Evolutionary conservation across 805 yeast genomes (phyloP), one percentile per base, ranked within the genome.

Genomic region (Wickerhamomyces tratensis): DNA sequence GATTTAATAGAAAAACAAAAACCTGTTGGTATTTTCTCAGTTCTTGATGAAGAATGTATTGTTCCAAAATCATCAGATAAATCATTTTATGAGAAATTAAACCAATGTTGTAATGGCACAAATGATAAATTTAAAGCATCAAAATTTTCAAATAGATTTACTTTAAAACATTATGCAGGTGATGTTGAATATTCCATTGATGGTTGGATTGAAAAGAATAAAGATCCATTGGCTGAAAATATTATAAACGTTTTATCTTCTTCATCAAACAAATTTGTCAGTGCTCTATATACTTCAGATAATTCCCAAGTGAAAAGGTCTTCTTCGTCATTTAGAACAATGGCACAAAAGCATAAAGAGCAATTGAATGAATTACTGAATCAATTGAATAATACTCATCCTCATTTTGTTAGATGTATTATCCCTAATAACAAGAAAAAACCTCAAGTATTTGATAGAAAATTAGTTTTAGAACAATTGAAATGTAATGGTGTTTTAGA

Each of bases 401-500:
- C 99, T 3, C 98, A 93, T 59, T 93, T 93, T 58, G 97, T 93
- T 25, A 77, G 99, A 52, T 93, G 99, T 61, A 93, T 93, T 39
- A 67, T 93, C 38, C 99, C 99, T 7, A 93, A 93, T 57, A 76
- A 77, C 46, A 67, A 73, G 38, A 89, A 91, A 57, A 69, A 69
- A 40, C 78, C 96, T 0, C 76, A 75, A 37, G 65, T 69, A 35
- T 84, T 93, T 53, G 87, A 86, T 52, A 86, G 82, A 51, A 65
- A 64, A 30, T 65, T 93, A 25, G 95, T 93, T 7, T 66, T 93
- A 38, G 91, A 85, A 41, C 99, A 93, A 63, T 69, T 93, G 47
- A 72, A 96, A 48, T 93, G 98, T 57, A 93, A 93, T 57, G 99
- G 99, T 74, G 99, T 93, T 13, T 65, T 93, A 41, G 99, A 93